Percentiles rank a stretch among this genome's conserved stretches.
Conservation (phyloP, 495 filamentous ascomycete species). For the Hypomontagnella submonticulosa region DNA sequence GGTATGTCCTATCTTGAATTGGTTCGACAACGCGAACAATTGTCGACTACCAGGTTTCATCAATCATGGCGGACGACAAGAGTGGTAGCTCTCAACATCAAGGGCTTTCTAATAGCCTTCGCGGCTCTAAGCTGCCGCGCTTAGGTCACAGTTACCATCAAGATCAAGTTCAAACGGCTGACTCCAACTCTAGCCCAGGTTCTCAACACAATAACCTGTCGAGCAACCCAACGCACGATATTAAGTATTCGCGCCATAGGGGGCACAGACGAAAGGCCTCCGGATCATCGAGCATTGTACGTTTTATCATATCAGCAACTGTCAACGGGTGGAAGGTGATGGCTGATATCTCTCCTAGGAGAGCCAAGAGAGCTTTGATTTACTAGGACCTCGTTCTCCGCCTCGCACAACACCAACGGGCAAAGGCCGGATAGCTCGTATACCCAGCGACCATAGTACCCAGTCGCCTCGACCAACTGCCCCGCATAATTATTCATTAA, state of each 20-base stretch:
- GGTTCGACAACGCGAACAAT: constrained; percentile 3
- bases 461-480: neutral
- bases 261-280: constrained; percentile 20
- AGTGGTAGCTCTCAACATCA: constrained; percentile 10
- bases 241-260: constrained; percentile 4
- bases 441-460: constrained; percentile 10
- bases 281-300: constrained; percentile 35
- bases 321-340: neutral
- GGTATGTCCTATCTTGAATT: constrained; percentile 41
- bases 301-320: neutral
- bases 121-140: constrained; percentile 32
- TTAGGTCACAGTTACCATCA: constrained; percentile 20
- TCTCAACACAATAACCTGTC: constrained; percentile 22
- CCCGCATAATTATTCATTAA: constrained; percentile 18
- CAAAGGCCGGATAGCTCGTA: constrained; percentile 12
- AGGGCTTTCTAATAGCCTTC: constrained; percentile 18
- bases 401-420: constrained; percentile 12
- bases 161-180: constrained; percentile 10
- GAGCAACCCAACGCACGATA: constrained; percentile 22
- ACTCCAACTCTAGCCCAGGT: constrained; percentile 36
- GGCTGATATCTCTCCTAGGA: constrained; percentile 18
- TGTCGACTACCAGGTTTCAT: constrained; percentile 3
- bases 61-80: constrained; percentile 32
- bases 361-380: constrained; percentile 39
- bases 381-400: constrained; percentile 11